Conservation (phyloP, 208 protist species). For the Crithidia bombi region DNA sequence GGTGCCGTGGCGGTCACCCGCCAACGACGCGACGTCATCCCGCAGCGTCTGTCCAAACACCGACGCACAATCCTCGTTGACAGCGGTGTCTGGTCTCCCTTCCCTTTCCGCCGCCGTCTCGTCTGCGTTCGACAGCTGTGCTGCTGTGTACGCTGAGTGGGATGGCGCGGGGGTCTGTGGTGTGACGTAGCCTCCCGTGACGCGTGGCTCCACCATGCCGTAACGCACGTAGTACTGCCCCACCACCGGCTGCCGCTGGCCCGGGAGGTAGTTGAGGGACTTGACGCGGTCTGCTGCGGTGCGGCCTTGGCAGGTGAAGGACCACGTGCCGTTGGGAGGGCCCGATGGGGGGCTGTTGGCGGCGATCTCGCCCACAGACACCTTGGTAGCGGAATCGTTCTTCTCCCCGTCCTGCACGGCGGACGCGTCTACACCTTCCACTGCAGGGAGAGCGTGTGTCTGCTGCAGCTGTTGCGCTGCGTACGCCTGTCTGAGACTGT, state of each 20-base stretch:
- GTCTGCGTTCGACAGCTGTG: background rate
- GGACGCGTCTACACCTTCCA: background rate
- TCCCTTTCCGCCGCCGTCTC: background rate
- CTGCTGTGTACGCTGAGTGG: background rate
- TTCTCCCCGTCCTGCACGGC: background rate
- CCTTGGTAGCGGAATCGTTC: background rate
- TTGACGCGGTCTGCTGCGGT: conserved; percentile 21
- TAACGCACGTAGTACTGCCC: conserved; percentile 78
- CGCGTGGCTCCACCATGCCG: conserved; percentile 61
- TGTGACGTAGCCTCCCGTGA: conserved; percentile 66
- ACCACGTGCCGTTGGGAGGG: conserved; percentile 40
- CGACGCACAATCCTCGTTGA: background rate
- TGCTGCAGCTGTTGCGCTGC: background rate
- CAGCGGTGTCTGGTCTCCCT: background rate
- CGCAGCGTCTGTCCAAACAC: conserved; percentile 6
- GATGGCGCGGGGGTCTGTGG: conserved; percentile 16
- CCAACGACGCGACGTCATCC: conserved; percentile 7
- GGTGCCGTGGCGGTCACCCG: conserved; percentile 1
- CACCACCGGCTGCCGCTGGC: conserved; percentile 59
- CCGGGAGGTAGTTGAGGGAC: conserved; percentile 37
- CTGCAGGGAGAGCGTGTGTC: background rate
- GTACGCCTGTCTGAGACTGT: conserved; percentile 32
- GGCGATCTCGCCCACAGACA: conserved; percentile 9
- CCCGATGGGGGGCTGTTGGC: background rate
- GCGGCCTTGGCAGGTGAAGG: conserved; percentile 51